Evolutionary conservation across 1,284 basidiomycete genomes (phyloP), one percentile per base, ranked within the genome.

Genomic region (Trichosporon faecale): DNA sequence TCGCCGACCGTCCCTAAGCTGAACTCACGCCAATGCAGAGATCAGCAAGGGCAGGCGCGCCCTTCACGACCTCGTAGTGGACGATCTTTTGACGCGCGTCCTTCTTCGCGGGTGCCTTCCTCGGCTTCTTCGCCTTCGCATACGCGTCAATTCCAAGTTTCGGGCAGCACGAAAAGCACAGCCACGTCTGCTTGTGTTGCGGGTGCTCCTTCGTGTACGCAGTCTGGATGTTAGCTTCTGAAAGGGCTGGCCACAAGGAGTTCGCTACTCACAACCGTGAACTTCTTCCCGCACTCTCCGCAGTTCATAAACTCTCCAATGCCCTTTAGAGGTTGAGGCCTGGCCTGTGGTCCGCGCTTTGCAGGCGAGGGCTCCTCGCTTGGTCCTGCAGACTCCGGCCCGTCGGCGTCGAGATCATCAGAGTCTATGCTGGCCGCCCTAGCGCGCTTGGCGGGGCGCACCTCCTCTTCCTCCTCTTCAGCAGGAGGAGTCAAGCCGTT

Each of bases 291-390:
- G 82, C 96, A 99, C 72, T 88, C 88, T 1, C 89, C 91, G 77
- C 96, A 99, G 18, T 87, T 85, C 76, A 91, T 90, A 70, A 95
- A 92, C 76, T 89, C 90, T 0, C 95, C 96, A 0, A 91, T 86
- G 0, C 89, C 85, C 2, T 91, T 91, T 71, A 91, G 72, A 0
- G 74, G 69, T 6, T 70, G 68, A 0, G 74, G 90, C 0, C 85
- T 79, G 11, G 84, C 49, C 52, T 64, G 63, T 11, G 63, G 23
- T 5, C 63, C 35, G 25, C 63, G 35, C 70, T 46, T 37, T 11
- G 65, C 66, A 3, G 68, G 66, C 49, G 64, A 44, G 69, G 14
- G 63, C 21, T 55, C 69, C 52, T 40, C 8, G 35, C 49, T n/a
- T 16, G 46, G 49, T 21, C 35, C 33, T 5, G 57, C 57, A 6